These are phyloP conservation scores for Haberlea rhodopensis DNA, from an alignment of 257 asterid species.

Conservation along the genomic window DNA sequence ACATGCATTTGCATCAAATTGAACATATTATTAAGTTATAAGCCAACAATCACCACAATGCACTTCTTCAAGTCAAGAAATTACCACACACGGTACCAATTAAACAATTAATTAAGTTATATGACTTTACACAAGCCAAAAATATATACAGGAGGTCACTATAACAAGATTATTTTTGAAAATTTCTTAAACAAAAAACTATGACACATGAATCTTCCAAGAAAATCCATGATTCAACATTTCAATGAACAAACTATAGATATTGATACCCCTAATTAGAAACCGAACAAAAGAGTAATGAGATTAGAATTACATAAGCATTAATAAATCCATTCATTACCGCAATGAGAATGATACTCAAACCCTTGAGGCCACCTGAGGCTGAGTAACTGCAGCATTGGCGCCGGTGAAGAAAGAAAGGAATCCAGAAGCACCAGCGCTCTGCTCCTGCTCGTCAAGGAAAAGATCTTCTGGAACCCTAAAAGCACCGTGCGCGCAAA, in stretches of 20 bases:
- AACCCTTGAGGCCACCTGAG: conserved; percentile 37
- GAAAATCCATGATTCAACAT: background rate
- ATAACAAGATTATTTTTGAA: too few species aligned
- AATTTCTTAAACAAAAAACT: background rate
- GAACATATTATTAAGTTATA: too few species aligned
- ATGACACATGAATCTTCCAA: background rate
- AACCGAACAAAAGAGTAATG: too few species aligned
- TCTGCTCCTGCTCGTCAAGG: conserved; percentile 59
- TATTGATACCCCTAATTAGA: background rate
- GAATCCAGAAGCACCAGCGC: conserved; percentile 43
- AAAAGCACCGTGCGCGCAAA: conserved; percentile 60
- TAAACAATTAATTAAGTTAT: background rate
- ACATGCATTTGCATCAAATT: background rate
- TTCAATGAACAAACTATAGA: background rate
- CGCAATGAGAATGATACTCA: conserved; percentile 24
- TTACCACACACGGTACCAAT: background rate
- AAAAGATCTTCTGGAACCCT: conserved; percentile 66
- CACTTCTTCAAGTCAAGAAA: background rate
- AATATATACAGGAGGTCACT: background rate
- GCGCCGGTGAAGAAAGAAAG: conserved; percentile 49
- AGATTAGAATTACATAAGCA: too few species aligned
- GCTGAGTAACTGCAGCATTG: conserved; percentile 25
- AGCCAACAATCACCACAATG: background rate
- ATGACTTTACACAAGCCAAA: background rate
- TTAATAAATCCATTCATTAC: conserved; percentile 2